These are phyloP conservation scores for Pestalotiopsis sp. DNA, from an alignment of 2,329 filamentous ascomycete species.

Conservation along the genomic window DNA sequence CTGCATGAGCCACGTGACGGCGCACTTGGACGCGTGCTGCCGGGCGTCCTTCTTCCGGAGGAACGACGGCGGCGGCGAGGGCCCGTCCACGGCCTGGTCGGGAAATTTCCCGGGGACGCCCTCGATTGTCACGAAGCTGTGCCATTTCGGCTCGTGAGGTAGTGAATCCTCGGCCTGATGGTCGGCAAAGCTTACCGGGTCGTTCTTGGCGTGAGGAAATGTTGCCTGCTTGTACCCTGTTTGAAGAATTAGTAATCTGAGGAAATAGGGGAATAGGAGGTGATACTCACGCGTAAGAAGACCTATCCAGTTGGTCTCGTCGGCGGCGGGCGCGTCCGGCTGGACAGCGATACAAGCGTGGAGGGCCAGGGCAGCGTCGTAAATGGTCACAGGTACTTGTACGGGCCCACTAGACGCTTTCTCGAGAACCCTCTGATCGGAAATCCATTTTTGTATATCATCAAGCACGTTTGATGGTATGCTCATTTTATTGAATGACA, in stretches of 20 bases:
- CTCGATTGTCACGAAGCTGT: conserved; percentile 26
- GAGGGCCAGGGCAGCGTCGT: too few species aligned
- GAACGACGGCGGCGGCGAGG: conserved; percentile 38
- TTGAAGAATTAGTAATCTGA: neutral
- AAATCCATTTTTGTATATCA: too few species aligned
- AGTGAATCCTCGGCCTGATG: conserved; percentile 18
- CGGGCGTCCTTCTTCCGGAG: conserved; percentile 56
- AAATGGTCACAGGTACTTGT: too few species aligned
- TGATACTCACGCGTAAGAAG: conserved; percentile 35
- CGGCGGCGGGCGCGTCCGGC: conserved; percentile 10
- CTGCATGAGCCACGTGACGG: conserved; percentile 43
- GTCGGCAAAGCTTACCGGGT: conserved; percentile 21
- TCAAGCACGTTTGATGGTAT: too few species aligned
- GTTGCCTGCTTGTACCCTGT: conserved; percentile 21
- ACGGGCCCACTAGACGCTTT: too few species aligned
- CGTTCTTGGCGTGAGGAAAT: neutral
- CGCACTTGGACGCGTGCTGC: conserved; percentile 53
- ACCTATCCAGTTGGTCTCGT: conserved; percentile 41
- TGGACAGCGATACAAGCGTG: too few species aligned
- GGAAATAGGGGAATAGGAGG: too few species aligned
- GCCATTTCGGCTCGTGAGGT: conserved; percentile 23
- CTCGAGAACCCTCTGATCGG: too few species aligned
- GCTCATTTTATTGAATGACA: too few species aligned
- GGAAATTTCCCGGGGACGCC: conserved; percentile 25
- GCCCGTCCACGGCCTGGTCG: conserved; percentile 33